A percentile compares a stretch with the other conserved stretches of the same genome.
Evolutionary conservation across 2,329 filamentous ascomycete genomes (phyloP).

Genomic region (Penicillium sp.): DNA sequence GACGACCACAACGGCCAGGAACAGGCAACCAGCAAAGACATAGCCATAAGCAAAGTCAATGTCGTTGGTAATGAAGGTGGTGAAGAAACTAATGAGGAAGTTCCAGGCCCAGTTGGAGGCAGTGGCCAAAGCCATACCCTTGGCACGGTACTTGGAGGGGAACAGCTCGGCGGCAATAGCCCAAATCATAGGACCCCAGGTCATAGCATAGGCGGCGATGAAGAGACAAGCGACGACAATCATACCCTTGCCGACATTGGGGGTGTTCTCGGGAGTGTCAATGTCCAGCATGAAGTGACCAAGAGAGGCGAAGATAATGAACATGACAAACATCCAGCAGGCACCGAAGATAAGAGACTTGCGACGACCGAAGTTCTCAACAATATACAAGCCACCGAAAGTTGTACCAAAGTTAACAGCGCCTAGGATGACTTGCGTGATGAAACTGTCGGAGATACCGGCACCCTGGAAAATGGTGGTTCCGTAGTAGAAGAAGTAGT

Average conservation of each 20-base stretch:
- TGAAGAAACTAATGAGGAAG: constrained; percentile 76
- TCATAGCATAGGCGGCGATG: constrained; percentile 69
- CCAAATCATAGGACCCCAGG: constrained; percentile 67
- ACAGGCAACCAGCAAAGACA: constrained; percentile 74
- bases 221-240: constrained; percentile 74
- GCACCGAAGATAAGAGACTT: constrained; percentile 69
- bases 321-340: constrained; percentile 68
- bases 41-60: constrained; percentile 78
- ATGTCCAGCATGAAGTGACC: constrained; percentile 51
- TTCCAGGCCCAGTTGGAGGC: constrained; percentile 77
- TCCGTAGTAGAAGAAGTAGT: constrained; percentile 60
- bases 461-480: constrained; percentile 62
- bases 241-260: constrained; percentile 65
- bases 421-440: constrained; percentile 66
- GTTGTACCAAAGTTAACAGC: constrained; percentile 71
- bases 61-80: constrained; percentile 71
- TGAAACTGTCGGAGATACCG: constrained; percentile 66
- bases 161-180: constrained; percentile 51
- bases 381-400: constrained; percentile 69
- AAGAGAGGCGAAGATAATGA: constrained; percentile 66
- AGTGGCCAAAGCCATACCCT: constrained; percentile 79
- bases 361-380: constrained; percentile 70
- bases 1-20: constrained; percentile 63
- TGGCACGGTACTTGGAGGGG: constrained; percentile 62
- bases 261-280: constrained; percentile 47